Percentiles rank a stretch among this genome's conserved stretches.
Evolutionary conservation across 2,329 filamentous ascomycete species (phyloP).

Genomic region (Beauveria brongniartii): DNA sequence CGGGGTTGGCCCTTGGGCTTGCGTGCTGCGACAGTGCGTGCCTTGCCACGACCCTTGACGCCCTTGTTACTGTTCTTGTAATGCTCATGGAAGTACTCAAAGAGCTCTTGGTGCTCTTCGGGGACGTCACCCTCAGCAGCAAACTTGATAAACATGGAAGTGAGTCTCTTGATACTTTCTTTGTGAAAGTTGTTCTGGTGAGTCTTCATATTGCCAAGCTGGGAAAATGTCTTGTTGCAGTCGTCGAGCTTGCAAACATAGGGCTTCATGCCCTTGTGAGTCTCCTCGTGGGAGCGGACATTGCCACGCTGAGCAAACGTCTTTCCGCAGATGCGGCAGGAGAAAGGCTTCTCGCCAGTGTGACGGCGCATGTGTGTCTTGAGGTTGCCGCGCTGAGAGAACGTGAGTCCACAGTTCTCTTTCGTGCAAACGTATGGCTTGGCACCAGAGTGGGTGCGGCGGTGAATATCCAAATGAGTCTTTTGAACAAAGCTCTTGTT

Average conservation of each 20-base stretch:
- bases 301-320: constrained; percentile 81
- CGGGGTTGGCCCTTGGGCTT: constrained; percentile 22
- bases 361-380: constrained; percentile 88
- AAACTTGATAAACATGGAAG: constrained; percentile 58
- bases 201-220: constrained; percentile 88
- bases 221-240: constrained; percentile 83
- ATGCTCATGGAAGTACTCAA: constrained; percentile 75
- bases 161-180: constrained; percentile 61
- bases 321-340: constrained; percentile 72
- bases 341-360: constrained; percentile 78
- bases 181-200: constrained; percentile 94
- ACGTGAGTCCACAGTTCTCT: constrained; percentile 65
- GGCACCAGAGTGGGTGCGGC: constrained; percentile 77
- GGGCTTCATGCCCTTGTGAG: constrained; percentile 68
- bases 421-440: constrained; percentile 77
- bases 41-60: constrained; percentile 91
- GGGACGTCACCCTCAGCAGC: constrained; percentile 49
- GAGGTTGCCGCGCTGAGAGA: constrained; percentile 85
- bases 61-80: constrained; percentile 99
- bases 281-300: constrained; percentile 73
- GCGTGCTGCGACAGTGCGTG: constrained; percentile 51
- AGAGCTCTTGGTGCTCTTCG: constrained; percentile 64
- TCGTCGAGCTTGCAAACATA: constrained; percentile 75
- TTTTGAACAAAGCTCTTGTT: constrained; percentile 81
- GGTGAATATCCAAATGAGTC: constrained; percentile 87